phyloP scores from a whole-genome alignment of 2,329 filamentous ascomycete species.

The Huntiella savannae region DNA sequence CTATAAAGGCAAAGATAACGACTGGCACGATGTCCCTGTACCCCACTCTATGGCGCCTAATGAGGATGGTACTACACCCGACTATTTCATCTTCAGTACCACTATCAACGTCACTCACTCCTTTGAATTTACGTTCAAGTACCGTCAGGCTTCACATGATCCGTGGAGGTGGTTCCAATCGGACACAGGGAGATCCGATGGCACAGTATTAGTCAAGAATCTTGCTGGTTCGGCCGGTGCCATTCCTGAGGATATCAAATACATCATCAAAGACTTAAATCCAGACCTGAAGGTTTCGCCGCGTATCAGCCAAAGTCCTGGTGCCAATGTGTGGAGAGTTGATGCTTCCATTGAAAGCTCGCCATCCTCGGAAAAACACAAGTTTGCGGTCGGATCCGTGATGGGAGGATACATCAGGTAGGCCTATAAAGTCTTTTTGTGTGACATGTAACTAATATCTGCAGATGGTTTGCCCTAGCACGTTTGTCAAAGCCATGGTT shows the following conservation, averaged over 20 bases:
- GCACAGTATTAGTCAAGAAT: conserved; percentile 28
- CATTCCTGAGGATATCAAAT: conserved; percentile 25
- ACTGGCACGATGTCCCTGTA: conserved; percentile 32
- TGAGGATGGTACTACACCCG: neutral
- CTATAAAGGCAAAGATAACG: conserved; percentile 34
- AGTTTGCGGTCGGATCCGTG: conserved; percentile 43
- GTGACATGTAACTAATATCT: neutral
- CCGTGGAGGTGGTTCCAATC: conserved; percentile 56
- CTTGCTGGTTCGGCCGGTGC: conserved; percentile 19
- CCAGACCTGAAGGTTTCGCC: conserved; percentile 33
- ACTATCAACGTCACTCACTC: neutral
- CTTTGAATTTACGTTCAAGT: conserved; percentile 48
- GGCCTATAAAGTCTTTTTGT: conserved; percentile 12
- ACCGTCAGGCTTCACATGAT: conserved; percentile 30
- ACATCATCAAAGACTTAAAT: conserved; percentile 40
- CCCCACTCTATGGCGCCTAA: conserved; percentile 12
- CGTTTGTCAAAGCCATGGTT: conserved; percentile 71
- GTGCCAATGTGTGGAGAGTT: conserved; percentile 53
- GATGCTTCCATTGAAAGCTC: conserved; percentile 31
- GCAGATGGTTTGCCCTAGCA: conserved; percentile 63
- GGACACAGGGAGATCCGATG: conserved; percentile 42
- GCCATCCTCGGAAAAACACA: conserved; percentile 38
- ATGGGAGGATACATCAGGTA: conserved; percentile 36
- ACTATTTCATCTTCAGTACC: conserved; percentile 8
- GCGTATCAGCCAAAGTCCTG: conserved; percentile 44